Evolutionary conservation across 768 basidiomycete genomes (phyloP), one percentile per base, ranked within the genome.

Genomic region (Leccinum barrowsii): DNA sequence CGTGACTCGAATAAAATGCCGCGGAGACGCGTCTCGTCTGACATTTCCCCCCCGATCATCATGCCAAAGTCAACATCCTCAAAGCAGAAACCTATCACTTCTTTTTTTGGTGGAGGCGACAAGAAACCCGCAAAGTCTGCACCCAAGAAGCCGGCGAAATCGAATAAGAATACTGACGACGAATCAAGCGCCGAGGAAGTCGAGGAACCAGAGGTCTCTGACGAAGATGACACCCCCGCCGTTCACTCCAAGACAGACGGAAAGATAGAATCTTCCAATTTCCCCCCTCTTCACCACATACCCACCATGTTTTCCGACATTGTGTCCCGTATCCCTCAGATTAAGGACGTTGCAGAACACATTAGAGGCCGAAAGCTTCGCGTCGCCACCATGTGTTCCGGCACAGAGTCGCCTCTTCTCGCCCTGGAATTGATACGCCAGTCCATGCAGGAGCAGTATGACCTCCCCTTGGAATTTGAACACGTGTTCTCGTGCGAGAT

Each of bases 401-500:
- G 95, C 24, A 98, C 95, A 6, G 95, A 98, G 69, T 93, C 92
- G 2, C 95, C 95, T 52, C 82, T 98, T 22, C 85, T 97, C 35
- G 95, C 95, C 13, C 78, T 98, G 49, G 87, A 90, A 30, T 75
- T 95, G 59, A 92, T 97, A 48, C 86, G 86, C 57, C 84, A 87
- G 58, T 83, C 87, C 5, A 82, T 96, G 63, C 73, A 83, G 30
- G 84, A 86, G 30, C 87, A 87, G 63, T 83, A 85, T 63, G 82
- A 77, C 3, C 65, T 88, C 54, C 75, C 80, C 2, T 74, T 97
- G 56, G 82, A 87, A 24, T 78, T 93, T 53, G 90, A 95, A 71
- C 94, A 97, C 73, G 92, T 95, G 47, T 96, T 97, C 75, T 96
- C 94, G 1, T 97, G 94, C 73, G 94, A 97, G 75, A 96, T 97